Conservation (phyloP, 805 yeast genomes). For the Yarrowia deformans region DNA sequence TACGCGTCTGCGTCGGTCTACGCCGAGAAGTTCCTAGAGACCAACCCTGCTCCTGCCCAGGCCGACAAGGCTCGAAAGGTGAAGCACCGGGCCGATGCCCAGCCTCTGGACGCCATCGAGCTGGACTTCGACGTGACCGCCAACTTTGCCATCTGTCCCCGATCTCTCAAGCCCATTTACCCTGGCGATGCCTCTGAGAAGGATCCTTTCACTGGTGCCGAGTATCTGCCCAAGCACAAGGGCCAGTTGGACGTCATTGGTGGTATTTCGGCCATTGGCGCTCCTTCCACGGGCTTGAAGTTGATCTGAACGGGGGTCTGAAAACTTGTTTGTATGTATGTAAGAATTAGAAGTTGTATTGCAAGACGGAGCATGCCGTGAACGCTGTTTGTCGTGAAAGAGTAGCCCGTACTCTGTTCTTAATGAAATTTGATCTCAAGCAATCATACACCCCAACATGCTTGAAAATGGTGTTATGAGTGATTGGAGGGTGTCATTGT, state of each 20-base stretch:
- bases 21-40: slow-evolving; percentile 79
- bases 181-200: slow-evolving; percentile 69
- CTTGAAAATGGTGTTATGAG: too few relatives aligned
- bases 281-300: slow-evolving; percentile 84
- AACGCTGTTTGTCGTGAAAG: too few relatives aligned
- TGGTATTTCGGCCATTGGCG: slow-evolving; percentile 79
- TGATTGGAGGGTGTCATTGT: too few relatives aligned
- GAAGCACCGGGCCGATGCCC: slow-evolving; percentile 77
- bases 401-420: too few relatives aligned
- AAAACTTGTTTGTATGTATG: slow-evolving; percentile 4
- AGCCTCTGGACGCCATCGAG: slow-evolving; percentile 85
- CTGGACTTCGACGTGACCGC: slow-evolving; percentile 93
- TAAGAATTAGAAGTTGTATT: background rate
- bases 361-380: too few relatives aligned
- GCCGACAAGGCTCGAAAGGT: slow-evolving; percentile 89
- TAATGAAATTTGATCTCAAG: too few relatives aligned
- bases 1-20: slow-evolving; percentile 87
- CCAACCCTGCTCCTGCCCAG: slow-evolving; percentile 51
- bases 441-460: too few relatives aligned
- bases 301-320: background rate
- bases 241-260: slow-evolving; percentile 84
- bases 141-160: slow-evolving; percentile 87
- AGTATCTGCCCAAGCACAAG: slow-evolving; percentile 75
- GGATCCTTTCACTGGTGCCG: slow-evolving; percentile 91
- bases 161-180: slow-evolving; percentile 88